Evolutionary conservation across 148 eudicot genomes (phyloP).

Genomic region (Euryodendron excelsum): DNA sequence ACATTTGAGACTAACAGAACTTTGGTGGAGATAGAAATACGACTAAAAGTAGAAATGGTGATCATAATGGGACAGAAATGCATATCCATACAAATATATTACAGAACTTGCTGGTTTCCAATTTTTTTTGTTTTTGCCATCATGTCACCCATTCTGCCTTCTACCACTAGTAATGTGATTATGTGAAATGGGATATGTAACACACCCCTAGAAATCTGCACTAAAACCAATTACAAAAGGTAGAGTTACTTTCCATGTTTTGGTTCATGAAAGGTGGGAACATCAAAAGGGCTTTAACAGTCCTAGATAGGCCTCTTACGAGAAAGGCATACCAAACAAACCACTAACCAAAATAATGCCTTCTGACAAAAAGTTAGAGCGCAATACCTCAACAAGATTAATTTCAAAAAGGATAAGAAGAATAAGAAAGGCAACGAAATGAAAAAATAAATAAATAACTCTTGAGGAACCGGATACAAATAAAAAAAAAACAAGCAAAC

Average conservation of each 20-base stretch:
- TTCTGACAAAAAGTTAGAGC: neutral
- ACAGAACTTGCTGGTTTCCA: neutral
- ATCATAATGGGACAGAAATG: neutral
- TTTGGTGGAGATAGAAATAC: neutral
- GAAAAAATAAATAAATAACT: no score
- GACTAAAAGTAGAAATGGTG: neutral
- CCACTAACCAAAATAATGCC: neutral
- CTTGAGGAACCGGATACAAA: no score
- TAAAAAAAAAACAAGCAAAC: no score
- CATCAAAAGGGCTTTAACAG: no score
- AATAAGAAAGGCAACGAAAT: no score
- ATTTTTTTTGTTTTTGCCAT: neutral
- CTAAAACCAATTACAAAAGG: neutral
- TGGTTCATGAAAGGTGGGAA: neutral
- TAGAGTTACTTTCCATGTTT: neutral
- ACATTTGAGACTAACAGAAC: constrained; percentile 2
- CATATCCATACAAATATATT: neutral
- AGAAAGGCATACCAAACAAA: neutral
- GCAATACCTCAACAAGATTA: no score
- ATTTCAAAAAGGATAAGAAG: no score
- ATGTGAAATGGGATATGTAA: neutral
- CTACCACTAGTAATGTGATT: neutral
- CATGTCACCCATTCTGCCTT: neutral
- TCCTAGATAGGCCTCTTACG: neutral
- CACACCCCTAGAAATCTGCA: neutral